These are phyloP conservation scores for Amaranthus hypochondriacus DNA, from an alignment of 148 eudicot genomes.

Conservation along the genomic window DNA sequence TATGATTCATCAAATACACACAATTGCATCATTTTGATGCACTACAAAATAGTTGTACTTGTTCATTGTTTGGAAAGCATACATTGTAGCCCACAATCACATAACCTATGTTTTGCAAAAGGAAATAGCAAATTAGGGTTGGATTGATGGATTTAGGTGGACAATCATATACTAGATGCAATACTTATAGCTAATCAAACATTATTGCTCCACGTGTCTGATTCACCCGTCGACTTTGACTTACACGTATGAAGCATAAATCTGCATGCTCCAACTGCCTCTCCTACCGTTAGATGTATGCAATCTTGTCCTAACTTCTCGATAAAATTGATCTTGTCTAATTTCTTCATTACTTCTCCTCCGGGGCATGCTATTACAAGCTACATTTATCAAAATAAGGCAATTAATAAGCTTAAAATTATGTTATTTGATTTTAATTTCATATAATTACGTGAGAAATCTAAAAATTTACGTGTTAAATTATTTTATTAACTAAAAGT, in stretches of 20 bases:
- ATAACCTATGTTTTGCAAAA: too few species aligned
- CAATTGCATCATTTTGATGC: constrained; percentile 9
- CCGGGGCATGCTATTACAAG: constrained; percentile 79
- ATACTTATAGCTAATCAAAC: constrained; percentile 9
- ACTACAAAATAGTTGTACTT: constrained; percentile 10
- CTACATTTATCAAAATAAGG: constrained; percentile 22
- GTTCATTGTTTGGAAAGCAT: not conserved
- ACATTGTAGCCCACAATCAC: constrained; percentile 4
- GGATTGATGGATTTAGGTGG: too few species aligned
- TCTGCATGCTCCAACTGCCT: constrained; percentile 86
- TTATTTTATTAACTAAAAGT: too few species aligned
- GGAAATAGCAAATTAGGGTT: too few species aligned
- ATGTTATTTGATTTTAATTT: too few species aligned
- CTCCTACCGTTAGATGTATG: constrained; percentile 82
- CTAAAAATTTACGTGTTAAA: too few species aligned
- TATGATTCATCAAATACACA: constrained; percentile 5
- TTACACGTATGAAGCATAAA: constrained; percentile 61
- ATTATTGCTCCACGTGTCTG: constrained; percentile 26
- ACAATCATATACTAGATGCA: too few species aligned
- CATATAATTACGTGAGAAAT: too few species aligned
- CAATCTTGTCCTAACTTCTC: constrained; percentile 73
- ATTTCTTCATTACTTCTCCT: constrained; percentile 93
- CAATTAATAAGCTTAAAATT: too few species aligned
- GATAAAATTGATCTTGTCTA: constrained; percentile 60
- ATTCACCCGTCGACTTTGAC: constrained; percentile 29